Conservation (phyloP, 2,329 filamentous ascomycete genomes). For the Claviceps sp. region DNA sequence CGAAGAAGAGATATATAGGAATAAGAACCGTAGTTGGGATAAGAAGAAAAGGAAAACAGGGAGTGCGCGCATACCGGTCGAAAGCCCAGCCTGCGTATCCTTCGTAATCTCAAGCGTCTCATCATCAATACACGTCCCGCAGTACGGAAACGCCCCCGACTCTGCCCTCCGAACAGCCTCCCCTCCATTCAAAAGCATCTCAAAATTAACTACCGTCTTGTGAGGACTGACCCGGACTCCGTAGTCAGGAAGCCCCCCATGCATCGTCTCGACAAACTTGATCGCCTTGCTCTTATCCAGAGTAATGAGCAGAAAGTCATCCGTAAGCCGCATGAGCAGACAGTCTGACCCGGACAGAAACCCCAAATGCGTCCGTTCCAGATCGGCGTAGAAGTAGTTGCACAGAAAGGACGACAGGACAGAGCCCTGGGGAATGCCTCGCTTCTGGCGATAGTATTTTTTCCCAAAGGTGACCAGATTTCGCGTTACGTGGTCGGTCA, state of each 20-base stretch:
- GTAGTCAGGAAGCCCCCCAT: slow-evolving; percentile 62
- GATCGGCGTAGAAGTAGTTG: slow-evolving; percentile 89
- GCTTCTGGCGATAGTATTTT: slow-evolving; percentile 74
- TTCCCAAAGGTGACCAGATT: slow-evolving; percentile 85
- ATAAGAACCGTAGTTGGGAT: no score
- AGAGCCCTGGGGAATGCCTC: slow-evolving; percentile 87
- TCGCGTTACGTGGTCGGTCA: slow-evolving; percentile 65
- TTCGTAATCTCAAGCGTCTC: slow-evolving; percentile 61
- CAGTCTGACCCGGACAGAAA: slow-evolving; percentile 49
- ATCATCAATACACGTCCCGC: slow-evolving; percentile 66
- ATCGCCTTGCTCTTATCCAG: slow-evolving; percentile 51
- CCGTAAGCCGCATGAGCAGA: slow-evolving; percentile 69
- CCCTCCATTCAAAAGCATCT: slow-evolving; percentile 40
- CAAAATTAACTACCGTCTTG: slow-evolving; percentile 82
- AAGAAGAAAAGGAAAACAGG: neutral
- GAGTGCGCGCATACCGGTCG: slow-evolving; percentile 1
- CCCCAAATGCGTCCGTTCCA: slow-evolving; percentile 55
- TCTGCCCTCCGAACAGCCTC: slow-evolving; percentile 32
- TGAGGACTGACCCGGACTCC: slow-evolving; percentile 62
- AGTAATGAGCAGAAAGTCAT: slow-evolving; percentile 87
- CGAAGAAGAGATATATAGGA: no score
- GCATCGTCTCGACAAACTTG: slow-evolving; percentile 68
- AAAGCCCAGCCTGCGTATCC: slow-evolving; percentile 36
- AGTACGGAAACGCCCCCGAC: slow-evolving; percentile 63
- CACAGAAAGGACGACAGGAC: slow-evolving; percentile 77